A percentile compares a stretch with the other conserved stretches of the same genome.
Evolutionary conservation across 345 rosid genomes (phyloP).

Genomic region (Citrus sinensis): DVS_A1.0 CM039163.1:46893001-46893500

Average conservation of each 20-base stretch:
- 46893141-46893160: neutral
- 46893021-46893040: neutral
- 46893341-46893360: neutral
- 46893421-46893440: no score
- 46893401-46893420: neutral
- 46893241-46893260: neutral
- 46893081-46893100: neutral
- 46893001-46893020: no score
- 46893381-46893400: neutral
- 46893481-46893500: neutral
- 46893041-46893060: neutral
- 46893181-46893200: neutral
- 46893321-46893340: slow-evolving; percentile 14
- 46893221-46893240: neutral
- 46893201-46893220: slow-evolving; percentile 14
- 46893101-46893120: neutral
- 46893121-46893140: neutral
- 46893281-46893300: neutral
- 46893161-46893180: neutral
- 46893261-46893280: slow-evolving; percentile 17
- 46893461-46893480: neutral
- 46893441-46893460: neutral
- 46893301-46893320: neutral
- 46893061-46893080: neutral
- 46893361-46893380: neutral